phyloP scores from a whole-genome alignment of 768 basidiomycete species.

The Phlebiopsis gigantea region DNA sequence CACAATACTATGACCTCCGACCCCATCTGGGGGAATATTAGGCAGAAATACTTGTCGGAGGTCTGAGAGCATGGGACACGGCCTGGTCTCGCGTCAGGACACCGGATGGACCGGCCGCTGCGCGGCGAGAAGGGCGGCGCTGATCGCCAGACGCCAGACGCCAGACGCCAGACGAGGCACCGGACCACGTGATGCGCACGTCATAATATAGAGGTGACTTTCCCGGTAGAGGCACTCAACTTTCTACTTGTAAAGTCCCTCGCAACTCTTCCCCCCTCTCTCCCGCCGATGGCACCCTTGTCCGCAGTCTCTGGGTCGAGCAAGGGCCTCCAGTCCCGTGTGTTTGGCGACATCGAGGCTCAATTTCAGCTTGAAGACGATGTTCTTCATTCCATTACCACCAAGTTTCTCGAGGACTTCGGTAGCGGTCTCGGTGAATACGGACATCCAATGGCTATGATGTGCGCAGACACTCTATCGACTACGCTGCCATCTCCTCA shows the following conservation, averaged over 20 bases:
- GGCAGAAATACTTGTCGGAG: not conserved
- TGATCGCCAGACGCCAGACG: slow-evolving; percentile 1
- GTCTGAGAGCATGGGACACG: not conserved
- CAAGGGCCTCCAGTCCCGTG: slow-evolving; percentile 36
- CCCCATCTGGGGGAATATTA: not conserved
- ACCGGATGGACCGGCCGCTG: not conserved
- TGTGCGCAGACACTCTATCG: slow-evolving; percentile 39
- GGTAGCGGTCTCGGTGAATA: slow-evolving; percentile 66
- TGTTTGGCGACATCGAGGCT: slow-evolving; percentile 61
- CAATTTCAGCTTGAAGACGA: slow-evolving; percentile 67
- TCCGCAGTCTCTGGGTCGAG: slow-evolving; percentile 32
- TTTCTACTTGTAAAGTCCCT: slow-evolving; percentile 3
- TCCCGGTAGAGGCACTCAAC: slow-evolving; percentile 1
- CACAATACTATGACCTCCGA: not conserved
- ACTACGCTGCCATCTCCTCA: not conserved
- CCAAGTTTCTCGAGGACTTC: slow-evolving; percentile 79
- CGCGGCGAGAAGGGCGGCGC: not conserved
- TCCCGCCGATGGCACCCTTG: slow-evolving; percentile 30
- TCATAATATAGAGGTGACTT: slow-evolving; percentile 6
- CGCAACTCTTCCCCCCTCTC: slow-evolving; percentile 3
- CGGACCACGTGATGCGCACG: not conserved
- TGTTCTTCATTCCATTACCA: slow-evolving; percentile 62
- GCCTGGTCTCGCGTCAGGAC: slow-evolving; percentile 4
- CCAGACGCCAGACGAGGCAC: not conserved
- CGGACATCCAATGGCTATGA: slow-evolving; percentile 88